Evolutionary conservation across 2,329 filamentous ascomycete species (phyloP).

Genomic region (Exophiala sideris): DNA sequence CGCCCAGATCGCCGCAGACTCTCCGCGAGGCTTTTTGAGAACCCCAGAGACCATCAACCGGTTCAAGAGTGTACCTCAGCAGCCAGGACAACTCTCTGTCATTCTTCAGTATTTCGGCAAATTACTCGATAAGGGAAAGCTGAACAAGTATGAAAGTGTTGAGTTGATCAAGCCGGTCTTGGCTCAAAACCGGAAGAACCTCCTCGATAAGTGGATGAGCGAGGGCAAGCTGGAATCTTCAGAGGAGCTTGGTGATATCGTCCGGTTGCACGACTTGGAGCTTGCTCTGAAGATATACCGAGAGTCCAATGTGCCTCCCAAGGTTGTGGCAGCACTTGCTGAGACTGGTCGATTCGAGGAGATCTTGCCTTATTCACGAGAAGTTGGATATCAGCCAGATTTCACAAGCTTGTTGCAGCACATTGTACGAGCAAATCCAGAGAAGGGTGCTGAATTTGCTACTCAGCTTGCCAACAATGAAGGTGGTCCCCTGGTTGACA

Average conservation of each 20-base stretch:
- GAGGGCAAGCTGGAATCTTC: conserved; percentile 96
- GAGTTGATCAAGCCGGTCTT: conserved; percentile 91
- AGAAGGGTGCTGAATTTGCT: conserved; percentile 93
- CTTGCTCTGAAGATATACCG: conserved; percentile 87
- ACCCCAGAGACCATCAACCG: conserved; percentile 93
- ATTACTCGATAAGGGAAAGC: conserved; percentile 86
- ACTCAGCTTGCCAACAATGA: conserved; percentile 88
- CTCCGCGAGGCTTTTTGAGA: conserved; percentile 89
- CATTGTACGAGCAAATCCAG: conserved; percentile 83
- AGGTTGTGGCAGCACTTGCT: conserved; percentile 91
- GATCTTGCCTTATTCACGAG: conserved; percentile 85
- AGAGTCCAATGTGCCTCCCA: conserved; percentile 83
- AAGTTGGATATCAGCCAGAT: conserved; percentile 88
- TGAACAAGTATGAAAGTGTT: conserved; percentile 91
- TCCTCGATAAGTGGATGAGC: conserved; percentile 96
- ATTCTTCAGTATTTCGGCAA: conserved; percentile 98
- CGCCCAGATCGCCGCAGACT: conserved; percentile 94
- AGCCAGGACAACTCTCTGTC: conserved; percentile 74
- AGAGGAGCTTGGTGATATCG: conserved; percentile 91
- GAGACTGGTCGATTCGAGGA: conserved; percentile 97
- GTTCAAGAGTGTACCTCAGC: conserved; percentile 81
- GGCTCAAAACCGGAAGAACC: conserved; percentile 87
- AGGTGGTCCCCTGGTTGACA: conserved; percentile 79
- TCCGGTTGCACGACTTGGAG: conserved; percentile 82
- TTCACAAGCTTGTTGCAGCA: conserved; percentile 90